phyloP scores from a whole-genome alignment of 2,329 filamentous ascomycete species.

The Aspergillus jensenii region DNA sequence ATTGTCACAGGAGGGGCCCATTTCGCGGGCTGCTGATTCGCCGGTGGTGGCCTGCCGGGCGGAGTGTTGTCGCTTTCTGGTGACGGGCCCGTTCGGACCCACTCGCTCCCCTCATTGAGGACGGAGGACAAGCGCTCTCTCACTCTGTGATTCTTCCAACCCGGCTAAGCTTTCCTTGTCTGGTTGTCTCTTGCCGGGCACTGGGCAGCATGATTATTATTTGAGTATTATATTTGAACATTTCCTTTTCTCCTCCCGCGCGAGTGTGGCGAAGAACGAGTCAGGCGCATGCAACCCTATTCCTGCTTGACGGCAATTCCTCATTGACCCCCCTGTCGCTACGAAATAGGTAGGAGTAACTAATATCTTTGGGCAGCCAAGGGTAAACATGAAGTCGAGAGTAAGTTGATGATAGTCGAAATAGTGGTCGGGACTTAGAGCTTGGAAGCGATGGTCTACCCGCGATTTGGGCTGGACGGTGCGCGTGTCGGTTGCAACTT shows the following conservation, averaged over 20 bases:
- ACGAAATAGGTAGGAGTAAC: no score
- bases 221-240: slow-evolving; percentile 4
- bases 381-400: slow-evolving; percentile 18
- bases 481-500: slow-evolving; percentile 14
- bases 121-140: neutral
- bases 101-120: slow-evolving; percentile 20
- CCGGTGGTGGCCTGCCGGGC: slow-evolving; percentile 10
- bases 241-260: slow-evolving; percentile 3
- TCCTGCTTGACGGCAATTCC: neutral
- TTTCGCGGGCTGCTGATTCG: slow-evolving; percentile 12
- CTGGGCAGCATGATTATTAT: neutral
- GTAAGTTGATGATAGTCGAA: slow-evolving; percentile 16
- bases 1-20: slow-evolving; percentile 14
- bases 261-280: slow-evolving; percentile 5
- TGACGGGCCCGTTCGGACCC: slow-evolving; percentile 25
- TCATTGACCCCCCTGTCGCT: neutral
- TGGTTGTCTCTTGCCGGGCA: slow-evolving; percentile 3
- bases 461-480: slow-evolving; percentile 32
- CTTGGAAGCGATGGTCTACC: slow-evolving; percentile 33
- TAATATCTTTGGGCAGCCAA: no score
- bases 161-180: slow-evolving; percentile 28
- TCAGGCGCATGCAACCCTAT: slow-evolving; percentile 3
- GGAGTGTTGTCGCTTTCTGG: slow-evolving; percentile 25
- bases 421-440: slow-evolving; percentile 22
- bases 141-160: neutral